Conservation (phyloP, 768 basidiomycete genomes). For the Agaricus subrufescens region DNA sequence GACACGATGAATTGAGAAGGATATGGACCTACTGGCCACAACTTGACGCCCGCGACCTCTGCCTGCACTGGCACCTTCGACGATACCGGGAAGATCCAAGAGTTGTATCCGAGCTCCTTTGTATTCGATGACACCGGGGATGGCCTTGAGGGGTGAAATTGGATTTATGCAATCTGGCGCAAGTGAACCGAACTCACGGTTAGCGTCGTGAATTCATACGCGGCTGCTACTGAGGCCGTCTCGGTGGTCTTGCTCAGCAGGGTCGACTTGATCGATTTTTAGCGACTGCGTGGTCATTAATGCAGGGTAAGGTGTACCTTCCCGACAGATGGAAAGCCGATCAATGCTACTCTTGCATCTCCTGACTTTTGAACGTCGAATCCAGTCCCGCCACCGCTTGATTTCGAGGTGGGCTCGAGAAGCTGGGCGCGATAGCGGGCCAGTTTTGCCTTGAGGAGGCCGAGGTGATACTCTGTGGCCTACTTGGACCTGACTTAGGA, state of each 20-base stretch:
- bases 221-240: constrained; percentile 83
- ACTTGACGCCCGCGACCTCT: constrained; percentile 95
- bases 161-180: background rate
- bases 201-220: constrained; percentile 94
- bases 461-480: constrained; percentile 94
- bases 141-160: constrained; percentile 50
- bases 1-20: background rate
- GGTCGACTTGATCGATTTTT: constrained; percentile 58
- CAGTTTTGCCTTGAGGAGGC: constrained; percentile 89
- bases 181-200: constrained; percentile 43
- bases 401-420: constrained; percentile 86
- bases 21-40: constrained; percentile 62
- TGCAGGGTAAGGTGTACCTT: constrained; percentile 40
- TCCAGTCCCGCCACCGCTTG: constrained; percentile 72
- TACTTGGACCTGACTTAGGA: constrained; percentile 27
- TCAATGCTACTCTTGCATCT: constrained; percentile 87
- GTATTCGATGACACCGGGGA: constrained; percentile 96
- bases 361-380: constrained; percentile 83
- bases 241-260: constrained; percentile 89
- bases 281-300: background rate
- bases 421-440: constrained; percentile 94
- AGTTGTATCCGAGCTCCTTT: constrained; percentile 90
- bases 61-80: constrained; percentile 87
- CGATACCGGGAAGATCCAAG: constrained; percentile 93
- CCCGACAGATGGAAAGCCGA: constrained; percentile 95